Base-by-base conservation (phyloP, 2,329 filamentous ascomycete species). In the Mycosphaerella sp. region DNA sequence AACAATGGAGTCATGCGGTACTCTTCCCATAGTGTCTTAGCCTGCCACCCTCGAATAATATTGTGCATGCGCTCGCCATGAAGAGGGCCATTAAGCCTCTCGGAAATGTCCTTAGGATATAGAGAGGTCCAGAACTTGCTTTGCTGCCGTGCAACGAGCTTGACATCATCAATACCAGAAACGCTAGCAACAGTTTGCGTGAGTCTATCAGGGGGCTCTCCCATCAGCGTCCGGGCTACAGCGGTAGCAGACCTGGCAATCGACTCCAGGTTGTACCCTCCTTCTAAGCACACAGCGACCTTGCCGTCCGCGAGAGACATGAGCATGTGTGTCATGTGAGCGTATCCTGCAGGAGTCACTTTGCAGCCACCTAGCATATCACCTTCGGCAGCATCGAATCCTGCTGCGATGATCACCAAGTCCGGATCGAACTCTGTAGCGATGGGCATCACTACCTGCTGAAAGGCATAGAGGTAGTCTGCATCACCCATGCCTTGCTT, bases 271-370 rank as follows among this genome's bases (percentile, higher is more conserved):
- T 97, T 97, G 70, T 98, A 98, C 7, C 93, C 93, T 17, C 93
- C 93, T 69, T 98, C 93, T 2, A 98, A 77, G 65, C 90, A 96
- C 7, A 96, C 91, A 2, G 88, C 87, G 12, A 98, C 79, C 65
- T 90, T 95, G 25, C 93, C 93, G 40, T 84, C 79, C 0, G 93
- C 91, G 16, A 98, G 76, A 2, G 88, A 89, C 90, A 96, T 97
- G 42, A 98, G 80, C 91, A 97, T 96, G 66, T 96, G 89, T 13
- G 93, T 97, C 93, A 98, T 97, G 66, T 98, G 91, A 12, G 90
- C 88, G 66, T 97, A 98, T 66, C 93, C 95, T 4, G 83, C 73
- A 0, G 93, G 93, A 1, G 89, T 86, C 4, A 98, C 93, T 64
- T 89, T 91, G 67, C 93, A 98, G 28, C 87, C 89, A 44, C 93